phyloP scores from a whole-genome alignment of 148 eudicot species.

The Persicaria tinctoria region DNA sequence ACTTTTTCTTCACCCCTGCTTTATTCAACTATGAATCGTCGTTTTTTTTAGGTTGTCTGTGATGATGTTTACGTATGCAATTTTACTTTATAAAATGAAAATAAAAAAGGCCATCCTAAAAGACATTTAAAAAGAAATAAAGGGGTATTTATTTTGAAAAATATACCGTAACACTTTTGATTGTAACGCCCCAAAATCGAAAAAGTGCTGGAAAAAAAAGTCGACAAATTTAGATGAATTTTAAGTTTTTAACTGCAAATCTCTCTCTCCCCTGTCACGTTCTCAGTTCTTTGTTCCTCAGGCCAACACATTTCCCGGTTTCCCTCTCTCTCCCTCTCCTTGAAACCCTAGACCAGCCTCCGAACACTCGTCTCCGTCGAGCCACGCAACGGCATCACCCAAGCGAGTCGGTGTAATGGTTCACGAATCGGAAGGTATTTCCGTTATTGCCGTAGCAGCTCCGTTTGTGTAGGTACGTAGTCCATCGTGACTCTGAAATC shows the following conservation, averaged over 20 bases:
- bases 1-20: no score
- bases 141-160: background rate
- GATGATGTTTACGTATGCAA: no score
- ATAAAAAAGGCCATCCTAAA: no score
- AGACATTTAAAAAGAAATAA: no score
- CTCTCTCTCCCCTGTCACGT: background rate
- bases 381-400: conserved; percentile 9
- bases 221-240: background rate
- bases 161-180: background rate
- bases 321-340: background rate
- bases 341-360: conserved; percentile 4
- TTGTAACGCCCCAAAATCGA: conserved; percentile 5
- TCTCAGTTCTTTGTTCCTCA: background rate
- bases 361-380: background rate
- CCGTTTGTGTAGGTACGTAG: background rate
- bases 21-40: no score
- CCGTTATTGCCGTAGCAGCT: background rate
- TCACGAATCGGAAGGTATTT: background rate
- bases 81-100: no score
- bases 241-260: conserved; percentile 2
- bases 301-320: background rate
- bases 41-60: no score
- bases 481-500: background rate
- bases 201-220: conserved; percentile 1
- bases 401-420: conserved; percentile 4